Base-by-base conservation (phyloP, 169 alveolate genomes). In the Plasmodium relictum region DNA sequence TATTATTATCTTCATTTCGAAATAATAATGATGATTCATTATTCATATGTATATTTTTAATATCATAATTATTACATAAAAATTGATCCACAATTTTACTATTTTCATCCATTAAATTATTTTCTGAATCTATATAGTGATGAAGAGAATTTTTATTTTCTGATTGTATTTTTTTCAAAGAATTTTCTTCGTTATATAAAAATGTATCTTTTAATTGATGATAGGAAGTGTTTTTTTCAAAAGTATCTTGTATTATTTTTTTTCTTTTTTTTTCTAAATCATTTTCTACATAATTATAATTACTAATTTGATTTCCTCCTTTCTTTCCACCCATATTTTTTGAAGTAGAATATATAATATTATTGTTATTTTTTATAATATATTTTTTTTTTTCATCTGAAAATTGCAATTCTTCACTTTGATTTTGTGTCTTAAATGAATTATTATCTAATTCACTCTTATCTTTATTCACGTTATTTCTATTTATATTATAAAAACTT, bases 251-350 rank as follows among this genome's bases (percentile, higher is more conserved):
- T 20, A 22, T 39, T 10, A 37, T 4, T 5, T 31, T 41, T 9
- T 37, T 73, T 7, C 12, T 22, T 56, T 14, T 65, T 8, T 58
- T 41, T 62, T 62, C 54, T 45, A 24, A 22, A 62, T 58, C 72
- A 26, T 52, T 58, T 26, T 73, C 72, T 22, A 56, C 58, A 58
- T 73, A 41, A 26, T 22, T 31, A 65, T 54, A 41, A n/a, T 24
- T 22, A 31, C 3, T 56, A 42, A 22, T 73, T 48, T 22, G 88
- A 6, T 6, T 48, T 59, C 41, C 39, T 20, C 3, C 8, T 2
- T 58, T 42, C 3, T 45, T 42, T 5, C n/a, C 24, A 22, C 4
- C 0, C 16, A 14, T 39, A 31, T 73, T 26, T 22, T 61, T 73
- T 10, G 31, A 61, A 8, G 16, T 7, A 8, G 37, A 18, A 42